These are phyloP conservation scores for Mycocentrospora acerina DNA, from an alignment of 2,329 filamentous ascomycete species.

Conservation along the genomic window DNA sequence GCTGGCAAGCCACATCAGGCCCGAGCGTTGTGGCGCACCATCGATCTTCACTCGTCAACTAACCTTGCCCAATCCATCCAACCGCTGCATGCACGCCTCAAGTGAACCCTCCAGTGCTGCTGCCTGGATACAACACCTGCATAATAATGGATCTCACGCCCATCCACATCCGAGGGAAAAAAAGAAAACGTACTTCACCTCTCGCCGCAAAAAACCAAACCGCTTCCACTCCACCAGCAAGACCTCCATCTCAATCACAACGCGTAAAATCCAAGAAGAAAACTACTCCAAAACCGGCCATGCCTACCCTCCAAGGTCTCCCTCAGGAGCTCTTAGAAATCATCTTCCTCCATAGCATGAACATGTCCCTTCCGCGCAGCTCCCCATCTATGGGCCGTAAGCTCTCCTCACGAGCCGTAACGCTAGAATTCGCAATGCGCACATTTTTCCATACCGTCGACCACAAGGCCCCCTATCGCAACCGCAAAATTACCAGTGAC, in stretches of 20 bases:
- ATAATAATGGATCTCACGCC: conserved; percentile 38
- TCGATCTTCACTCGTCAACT: conserved; percentile 7
- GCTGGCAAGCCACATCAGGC: conserved; percentile 30
- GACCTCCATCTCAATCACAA: conserved; percentile 9
- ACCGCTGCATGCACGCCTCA: conserved; percentile 16
- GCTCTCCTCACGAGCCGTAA: conserved; percentile 30
- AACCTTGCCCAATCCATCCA: conserved; percentile 20
- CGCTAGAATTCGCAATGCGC: conserved; percentile 33
- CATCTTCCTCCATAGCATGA: conserved; percentile 41
- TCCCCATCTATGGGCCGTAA: conserved; percentile 34
- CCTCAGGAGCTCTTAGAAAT: conserved; percentile 40
- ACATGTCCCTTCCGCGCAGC: conserved; percentile 33
- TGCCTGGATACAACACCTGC: conserved; percentile 23
- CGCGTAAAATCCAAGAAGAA: conserved; percentile 19
- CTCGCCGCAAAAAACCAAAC: conserved; percentile 4
- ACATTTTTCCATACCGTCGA: conserved; percentile 38
- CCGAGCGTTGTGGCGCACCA: conserved; percentile 22
- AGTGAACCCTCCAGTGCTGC: conserved; percentile 12
- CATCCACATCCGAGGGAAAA: conserved; percentile 36
- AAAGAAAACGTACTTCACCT: conserved; percentile 19
- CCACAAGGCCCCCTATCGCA: conserved; percentile 26
- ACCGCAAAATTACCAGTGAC: conserved; percentile 22
- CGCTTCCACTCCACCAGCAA: conserved; percentile 4
- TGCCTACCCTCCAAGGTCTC: conserved; percentile 37
- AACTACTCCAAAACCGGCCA: conserved; percentile 16